phyloP scores from a whole-genome alignment of 345 rosid species.

The Physaria fendleri region DNA sequence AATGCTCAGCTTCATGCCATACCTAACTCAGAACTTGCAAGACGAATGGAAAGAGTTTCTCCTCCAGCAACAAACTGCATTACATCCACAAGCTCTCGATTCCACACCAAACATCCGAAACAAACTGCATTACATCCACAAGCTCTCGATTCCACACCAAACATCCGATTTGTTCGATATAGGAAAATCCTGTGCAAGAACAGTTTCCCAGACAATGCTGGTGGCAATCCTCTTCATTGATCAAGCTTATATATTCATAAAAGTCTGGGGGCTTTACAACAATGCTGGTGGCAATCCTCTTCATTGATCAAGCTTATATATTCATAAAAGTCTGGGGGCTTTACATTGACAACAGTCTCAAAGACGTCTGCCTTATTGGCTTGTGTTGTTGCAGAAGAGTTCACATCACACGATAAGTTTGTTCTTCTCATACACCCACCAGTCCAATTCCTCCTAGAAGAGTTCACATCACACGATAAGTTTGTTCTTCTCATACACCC shows the following conservation, averaged over 20 bases:
- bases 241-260: slow-evolving; percentile 22
- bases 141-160: slow-evolving; percentile 26
- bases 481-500: slow-evolving; percentile 25
- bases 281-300: slow-evolving; percentile 14
- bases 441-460: slow-evolving; percentile 23
- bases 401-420: slow-evolving; percentile 16
- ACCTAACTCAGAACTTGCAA: slow-evolving; percentile 31
- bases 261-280: slow-evolving; percentile 31
- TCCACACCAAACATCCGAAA: slow-evolving; percentile 33
- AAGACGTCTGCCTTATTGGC: slow-evolving; percentile 16
- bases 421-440: slow-evolving; percentile 25
- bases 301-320: slow-evolving; percentile 17
- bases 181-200: slow-evolving; percentile 28
- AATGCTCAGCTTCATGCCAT: not conserved
- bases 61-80: slow-evolving; percentile 22
- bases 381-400: slow-evolving; percentile 14
- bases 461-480: slow-evolving; percentile 17
- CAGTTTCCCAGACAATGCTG: slow-evolving; percentile 28
- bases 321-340: slow-evolving; percentile 30
- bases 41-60: slow-evolving; percentile 19
- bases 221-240: slow-evolving; percentile 12
- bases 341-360: slow-evolving; percentile 14
- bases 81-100: slow-evolving; percentile 20
- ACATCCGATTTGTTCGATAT: slow-evolving; percentile 24
- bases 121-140: slow-evolving; percentile 17